Base-by-base conservation (phyloP, 2,329 filamentous ascomycete species). In the Proliferodiscus dingleyae region DNA sequence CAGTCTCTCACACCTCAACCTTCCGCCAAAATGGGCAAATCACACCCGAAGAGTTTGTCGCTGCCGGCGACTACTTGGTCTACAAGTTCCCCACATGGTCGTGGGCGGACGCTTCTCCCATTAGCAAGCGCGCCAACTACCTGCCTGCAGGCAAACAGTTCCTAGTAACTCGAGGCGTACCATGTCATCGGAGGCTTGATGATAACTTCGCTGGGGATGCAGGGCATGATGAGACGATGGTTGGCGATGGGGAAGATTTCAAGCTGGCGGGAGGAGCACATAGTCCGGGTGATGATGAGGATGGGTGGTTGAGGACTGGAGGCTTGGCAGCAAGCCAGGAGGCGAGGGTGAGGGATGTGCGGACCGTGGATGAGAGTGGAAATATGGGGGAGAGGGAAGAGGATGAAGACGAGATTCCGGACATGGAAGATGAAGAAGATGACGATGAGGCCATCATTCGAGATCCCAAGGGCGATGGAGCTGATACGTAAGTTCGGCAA, bases 31-130 rank as follows among this genome's bases (percentile, higher is more conserved):
- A 90, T 4, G 93, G 93, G 55, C 87, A 97, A 71, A 93, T 98
- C 69, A 97, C 91, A 0, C 91, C 91, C 15, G 91, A 96, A 63
- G 93, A 98, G 75, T 98, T 98, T 68, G 77, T 96, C 41, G 85
- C 87, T 3, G 93, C 93, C 3, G 93, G 93, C 59, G 93, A 98
- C 72, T 98, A 97, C 66, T 82, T 98, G 29, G 90, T 95, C 62
- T 95, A 94, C 81, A 97, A 96, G 73, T 98, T 98, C 70, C 93
- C 91, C 7, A 95, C 91, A 47, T 98, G 93, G 93, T 86, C 88
- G 40, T 98, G 93, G 93, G 83, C 86, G 55, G 88, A 93, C 60
- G 90, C 91, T 56, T 87, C 91, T 45, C 81, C 83, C n/a, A 79
- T 83, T 1, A 77, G 80, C 51, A 87, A 89, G 66, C 85, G 89